A percentile compares a stretch with the other conserved stretches of the same genome.
Conservation (phyloP, 2,329 filamentous ascomycete species). For the Cladosporium sp. region DNA sequence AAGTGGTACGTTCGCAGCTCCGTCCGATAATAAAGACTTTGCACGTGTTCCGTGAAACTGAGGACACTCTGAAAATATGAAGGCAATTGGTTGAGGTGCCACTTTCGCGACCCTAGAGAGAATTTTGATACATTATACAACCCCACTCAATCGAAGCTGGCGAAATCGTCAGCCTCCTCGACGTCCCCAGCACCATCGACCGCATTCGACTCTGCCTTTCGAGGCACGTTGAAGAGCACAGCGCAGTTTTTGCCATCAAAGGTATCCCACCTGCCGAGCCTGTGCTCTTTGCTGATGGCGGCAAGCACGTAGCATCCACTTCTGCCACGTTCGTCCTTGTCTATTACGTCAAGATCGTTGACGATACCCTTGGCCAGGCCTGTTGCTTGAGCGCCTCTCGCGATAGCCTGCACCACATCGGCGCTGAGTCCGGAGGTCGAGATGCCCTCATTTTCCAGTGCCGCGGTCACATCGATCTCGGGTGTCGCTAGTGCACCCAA, state of each 20-base stretch:
- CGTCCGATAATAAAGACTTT: not conserved
- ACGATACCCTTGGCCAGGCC: slow-evolving; percentile 70
- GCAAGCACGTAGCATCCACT: slow-evolving; percentile 78
- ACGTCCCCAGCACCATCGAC: not conserved
- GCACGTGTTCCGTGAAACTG: not conserved
- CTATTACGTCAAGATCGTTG: slow-evolving; percentile 86
- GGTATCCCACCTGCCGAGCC: slow-evolving; percentile 76
- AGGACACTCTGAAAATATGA: not conserved
- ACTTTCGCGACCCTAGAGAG: not conserved
- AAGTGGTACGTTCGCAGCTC: not conserved
- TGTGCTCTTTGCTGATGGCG: slow-evolving; percentile 84
- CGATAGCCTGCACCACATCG: slow-evolving; percentile 27
- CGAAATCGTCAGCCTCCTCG: slow-evolving; percentile 22
- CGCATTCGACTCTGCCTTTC: slow-evolving; percentile 20
- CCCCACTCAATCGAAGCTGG: slow-evolving; percentile 22
- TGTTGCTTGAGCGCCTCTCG: slow-evolving; percentile 9
- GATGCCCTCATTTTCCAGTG: slow-evolving; percentile 26
- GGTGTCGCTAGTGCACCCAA: slow-evolving; percentile 61
- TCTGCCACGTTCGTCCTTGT: slow-evolving; percentile 74
- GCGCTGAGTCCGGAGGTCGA: slow-evolving; percentile 24
- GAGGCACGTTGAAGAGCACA: slow-evolving; percentile 81
- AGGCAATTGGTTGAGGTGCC: not conserved
- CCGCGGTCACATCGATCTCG: slow-evolving; percentile 36
- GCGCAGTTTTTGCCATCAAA: slow-evolving; percentile 72
- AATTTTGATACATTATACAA: slow-evolving; percentile 21